phyloP scores from a whole-genome alignment of 345 rosid genomes.

The Limnanthes douglasii region DNA sequence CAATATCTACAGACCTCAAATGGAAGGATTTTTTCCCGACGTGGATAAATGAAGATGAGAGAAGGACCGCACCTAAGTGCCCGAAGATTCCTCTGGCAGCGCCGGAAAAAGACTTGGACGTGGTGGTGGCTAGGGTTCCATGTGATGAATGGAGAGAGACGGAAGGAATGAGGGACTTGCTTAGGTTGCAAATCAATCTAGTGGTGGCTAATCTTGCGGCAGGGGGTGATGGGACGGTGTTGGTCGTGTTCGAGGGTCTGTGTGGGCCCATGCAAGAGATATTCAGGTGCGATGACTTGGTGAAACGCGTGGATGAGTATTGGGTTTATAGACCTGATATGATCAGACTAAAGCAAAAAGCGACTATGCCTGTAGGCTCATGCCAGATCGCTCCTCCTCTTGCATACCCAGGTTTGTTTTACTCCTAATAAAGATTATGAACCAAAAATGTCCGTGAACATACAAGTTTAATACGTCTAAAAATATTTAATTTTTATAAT shows the following conservation, averaged over 20 bases:
- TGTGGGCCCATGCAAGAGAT: constrained; percentile 86
- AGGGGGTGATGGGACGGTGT: constrained; percentile 15
- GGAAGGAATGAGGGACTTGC: constrained; percentile 42
- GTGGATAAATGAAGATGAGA: constrained; percentile 52
- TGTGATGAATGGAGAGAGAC: constrained; percentile 21
- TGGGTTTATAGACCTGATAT: constrained; percentile 64
- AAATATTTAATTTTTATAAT: constrained; percentile 1
- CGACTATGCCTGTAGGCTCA: constrained; percentile 72
- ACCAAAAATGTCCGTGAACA: no score
- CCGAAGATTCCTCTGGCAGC: constrained; percentile 64
- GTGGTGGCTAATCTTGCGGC: constrained; percentile 69
- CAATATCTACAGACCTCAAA: constrained; percentile 11
- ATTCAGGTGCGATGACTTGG: constrained; percentile 55
- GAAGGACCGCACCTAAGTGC: constrained; percentile 19
- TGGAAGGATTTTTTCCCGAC: constrained; percentile 60
- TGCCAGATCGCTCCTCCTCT: constrained; percentile 49
- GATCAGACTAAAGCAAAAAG: constrained; percentile 37
- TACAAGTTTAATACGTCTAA: no score
- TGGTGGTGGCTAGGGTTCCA: constrained; percentile 53
- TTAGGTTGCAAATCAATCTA: constrained; percentile 63
- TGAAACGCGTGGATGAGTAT: constrained; percentile 31
- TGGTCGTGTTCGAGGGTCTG: constrained; percentile 39
- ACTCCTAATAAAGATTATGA: no score
- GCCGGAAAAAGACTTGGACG: constrained; percentile 30
- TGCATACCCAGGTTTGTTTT: constrained; percentile 22